These are phyloP conservation scores for Inga oerstediana DNA, from an alignment of 306 rosid species.

Conservation along the genomic window DNA sequence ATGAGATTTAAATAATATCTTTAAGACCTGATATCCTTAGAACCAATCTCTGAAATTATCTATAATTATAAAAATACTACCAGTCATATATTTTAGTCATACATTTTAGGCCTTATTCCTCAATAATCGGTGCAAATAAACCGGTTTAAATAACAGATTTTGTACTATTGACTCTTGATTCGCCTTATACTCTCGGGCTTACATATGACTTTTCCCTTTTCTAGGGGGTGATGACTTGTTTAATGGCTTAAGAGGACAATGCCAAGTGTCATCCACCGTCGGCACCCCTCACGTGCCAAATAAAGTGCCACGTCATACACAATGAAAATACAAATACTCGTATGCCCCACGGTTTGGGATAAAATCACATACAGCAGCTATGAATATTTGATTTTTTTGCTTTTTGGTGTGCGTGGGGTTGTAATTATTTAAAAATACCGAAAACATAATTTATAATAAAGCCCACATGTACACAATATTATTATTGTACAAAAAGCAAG, in stretches of 20 bases:
- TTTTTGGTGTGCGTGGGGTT: not conserved
- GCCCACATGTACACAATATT: not conserved
- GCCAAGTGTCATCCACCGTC: not conserved
- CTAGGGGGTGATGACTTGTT: not conserved
- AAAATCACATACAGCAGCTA: not conserved
- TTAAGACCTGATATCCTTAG: no score
- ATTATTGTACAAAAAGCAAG: not conserved
- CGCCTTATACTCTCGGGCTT: not conserved
- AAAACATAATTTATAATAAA: slow-evolving; percentile 4
- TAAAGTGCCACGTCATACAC: slow-evolving; percentile 32
- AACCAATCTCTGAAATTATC: no score
- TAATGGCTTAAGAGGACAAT: not conserved
- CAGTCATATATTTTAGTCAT: no score
- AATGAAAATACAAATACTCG: not conserved
- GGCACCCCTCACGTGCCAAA: not conserved
- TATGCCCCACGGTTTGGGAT: slow-evolving; percentile 32
- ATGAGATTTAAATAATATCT: no score
- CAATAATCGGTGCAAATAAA: no score
- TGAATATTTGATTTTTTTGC: slow-evolving; percentile 40
- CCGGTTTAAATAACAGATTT: no score
- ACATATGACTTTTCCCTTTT: not conserved
- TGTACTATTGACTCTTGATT: not conserved
- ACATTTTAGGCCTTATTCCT: no score
- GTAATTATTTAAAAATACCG: not conserved
- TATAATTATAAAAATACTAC: no score